Evolutionary conservation across 495 filamentous ascomycete genomes (phyloP), one percentile per base, ranked within the genome.

Genomic region (Cetradonia linearis): DNA sequence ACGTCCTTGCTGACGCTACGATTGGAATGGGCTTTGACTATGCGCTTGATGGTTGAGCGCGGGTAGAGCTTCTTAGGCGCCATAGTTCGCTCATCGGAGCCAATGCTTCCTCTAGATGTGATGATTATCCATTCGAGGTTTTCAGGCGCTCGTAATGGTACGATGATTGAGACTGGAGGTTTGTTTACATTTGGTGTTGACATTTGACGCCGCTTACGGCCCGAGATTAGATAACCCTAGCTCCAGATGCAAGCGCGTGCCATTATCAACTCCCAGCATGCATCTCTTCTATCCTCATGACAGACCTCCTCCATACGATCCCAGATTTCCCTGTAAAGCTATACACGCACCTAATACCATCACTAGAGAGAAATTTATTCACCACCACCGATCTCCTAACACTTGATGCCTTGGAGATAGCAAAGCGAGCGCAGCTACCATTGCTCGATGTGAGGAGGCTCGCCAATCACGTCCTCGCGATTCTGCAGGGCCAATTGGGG

Each of bases 1-100:
- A 83, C 85, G 67, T 95, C 91, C 71, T 91, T 92, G 76, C 84
- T 88, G 62, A 95, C 71, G 58, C 78, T 85, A 63, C 82, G 81
- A 56, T 88, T 86, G 5, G 87, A 86, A 70, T 95, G 89, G 33
- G 90, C 90, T 75, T 94, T 95, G 63, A 95, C 79, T 37, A 91
- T 91, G 63, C 88, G 87, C 72, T 88, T 92, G 60, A 95, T 78
- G 1, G 88, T 90, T 5, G 82, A 83, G 40, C 91, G 85, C 3
- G 91, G 91, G 62, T 95, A 95, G 25, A 88, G 81, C 68, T 88
- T 91, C 67, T 88, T 79, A 16, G 77, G 69, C 23, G 77, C 77
- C 81, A 83, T 85, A 0, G 1, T 42, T 18, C 7, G 23, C 25
- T 40, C 27, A 7, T 6, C 16, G 34, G 5, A 27, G 33, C 23